A percentile compares a stretch with the other conserved stretches of the same genome.
These are phyloP conservation scores for Globisporangium heterothallicum DNA, from an alignment of 352 stramenopile species.

Conservation along the genomic window DNA sequence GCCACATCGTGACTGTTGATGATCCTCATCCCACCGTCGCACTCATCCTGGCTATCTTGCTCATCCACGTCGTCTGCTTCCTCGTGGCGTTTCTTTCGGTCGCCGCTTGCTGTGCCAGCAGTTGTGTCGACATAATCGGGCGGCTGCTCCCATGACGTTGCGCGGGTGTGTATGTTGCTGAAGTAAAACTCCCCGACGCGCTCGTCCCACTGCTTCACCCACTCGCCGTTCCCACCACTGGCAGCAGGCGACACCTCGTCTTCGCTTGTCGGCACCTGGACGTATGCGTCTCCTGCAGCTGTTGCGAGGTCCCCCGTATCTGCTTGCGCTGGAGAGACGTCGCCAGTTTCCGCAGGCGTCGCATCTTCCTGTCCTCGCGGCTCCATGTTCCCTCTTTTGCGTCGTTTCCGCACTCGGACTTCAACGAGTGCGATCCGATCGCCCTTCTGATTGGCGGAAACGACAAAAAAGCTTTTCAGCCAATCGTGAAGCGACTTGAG, in stretches of 20 bases:
- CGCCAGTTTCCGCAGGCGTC: neutral
- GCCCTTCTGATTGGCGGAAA: neutral
- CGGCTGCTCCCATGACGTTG: slow-evolving; percentile 15
- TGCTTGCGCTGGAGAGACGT: neutral
- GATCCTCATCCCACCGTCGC: too few species aligned
- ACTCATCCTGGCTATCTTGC: too few species aligned
- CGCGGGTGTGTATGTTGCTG: neutral
- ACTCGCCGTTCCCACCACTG: too few species aligned
- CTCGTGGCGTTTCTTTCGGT: neutral
- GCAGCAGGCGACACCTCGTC: too few species aligned
- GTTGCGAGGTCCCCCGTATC: too few species aligned
- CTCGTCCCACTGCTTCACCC: neutral
- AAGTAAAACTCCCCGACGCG: neutral
- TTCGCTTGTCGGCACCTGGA: too few species aligned
- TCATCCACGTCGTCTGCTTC: neutral
- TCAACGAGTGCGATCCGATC: neutral
- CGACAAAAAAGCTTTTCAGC: neutral
- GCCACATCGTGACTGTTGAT: neutral
- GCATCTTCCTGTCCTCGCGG: neutral
- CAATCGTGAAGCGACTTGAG: too few species aligned
- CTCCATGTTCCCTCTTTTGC: neutral
- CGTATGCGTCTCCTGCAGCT: too few species aligned
- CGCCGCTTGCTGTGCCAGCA: neutral
- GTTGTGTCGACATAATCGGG: slow-evolving; percentile 20
- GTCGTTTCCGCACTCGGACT: neutral